Evolutionary conservation across 2,329 filamentous ascomycete genomes (phyloP), one percentile per base, ranked within the genome.

Genomic region (Pestalotiopsis sp.): DNA sequence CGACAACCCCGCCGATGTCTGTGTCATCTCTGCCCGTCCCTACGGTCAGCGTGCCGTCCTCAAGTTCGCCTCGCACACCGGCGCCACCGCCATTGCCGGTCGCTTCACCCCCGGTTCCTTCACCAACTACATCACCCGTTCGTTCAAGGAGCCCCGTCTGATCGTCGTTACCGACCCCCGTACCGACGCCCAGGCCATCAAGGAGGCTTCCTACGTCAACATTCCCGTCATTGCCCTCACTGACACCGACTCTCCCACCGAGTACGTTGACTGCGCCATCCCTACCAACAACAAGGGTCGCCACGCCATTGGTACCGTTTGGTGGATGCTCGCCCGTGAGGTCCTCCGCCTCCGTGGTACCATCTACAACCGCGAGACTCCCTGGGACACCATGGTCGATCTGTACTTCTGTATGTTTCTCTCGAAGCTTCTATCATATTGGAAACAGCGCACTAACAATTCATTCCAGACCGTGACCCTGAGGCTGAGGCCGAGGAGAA

Each of bases 81-180:
- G 96, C 83, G 95, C 97, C 81, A 93, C 94, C 81, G 93, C 96
- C 85, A 99, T 99, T 81, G 97, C 96, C 81, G 96, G 96, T 88
- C 96, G 96, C 84, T 99, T 99, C 93, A 99, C 96, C 82, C 96
- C 96, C 84, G 96, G 96, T 93, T 97, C 95, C 86, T 99, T 99
- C 92, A 99, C 96, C 90, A 99, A 99, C 92, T 99, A 99, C 93
- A 99, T 99, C 92, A 99, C 97, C 86, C 95, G 96, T 82, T 98
- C 96, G 75, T 99, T 99, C 94, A 98, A 98, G 92, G 96, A 99
- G 90, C 96, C 96, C 82, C 97, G 97, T 85, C 90, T 99, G 82
- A 98, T 99, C 86, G 91, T 99, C 84, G 96, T 99, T 81, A 99
- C 96, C 87, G 96, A 99, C 86, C 96, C 96, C 80, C 95, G 97